These are phyloP conservation scores for Pseudogymnoascus sp. DNA, from an alignment of 2,329 filamentous ascomycete species.

Conservation along the genomic window DNA sequence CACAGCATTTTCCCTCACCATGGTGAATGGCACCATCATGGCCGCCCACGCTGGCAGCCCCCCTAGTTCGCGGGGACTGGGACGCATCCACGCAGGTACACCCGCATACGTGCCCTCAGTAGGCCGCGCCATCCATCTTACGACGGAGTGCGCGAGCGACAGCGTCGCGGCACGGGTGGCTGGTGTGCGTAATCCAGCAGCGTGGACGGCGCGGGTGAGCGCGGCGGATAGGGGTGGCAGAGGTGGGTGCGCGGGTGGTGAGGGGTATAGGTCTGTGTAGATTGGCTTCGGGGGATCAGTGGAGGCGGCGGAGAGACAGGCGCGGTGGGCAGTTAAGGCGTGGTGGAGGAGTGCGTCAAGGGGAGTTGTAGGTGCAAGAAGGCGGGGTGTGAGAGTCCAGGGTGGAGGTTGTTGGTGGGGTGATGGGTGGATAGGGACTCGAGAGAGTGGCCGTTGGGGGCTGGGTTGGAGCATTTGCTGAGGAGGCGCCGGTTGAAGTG, in stretches of 20 bases:
- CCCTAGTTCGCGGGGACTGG: neutral
- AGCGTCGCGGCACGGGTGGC: neutral
- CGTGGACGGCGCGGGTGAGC: neutral
- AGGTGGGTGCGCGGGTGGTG: neutral
- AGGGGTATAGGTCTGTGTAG: slow-evolving; percentile 1
- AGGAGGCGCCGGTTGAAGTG: neutral
- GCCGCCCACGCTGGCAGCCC: neutral
- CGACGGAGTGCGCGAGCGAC: neutral
- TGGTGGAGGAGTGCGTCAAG: neutral
- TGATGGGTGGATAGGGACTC: neutral
- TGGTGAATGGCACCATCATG: neutral
- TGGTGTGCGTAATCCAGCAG: neutral
- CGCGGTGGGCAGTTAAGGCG: neutral
- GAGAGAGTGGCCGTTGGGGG: neutral
- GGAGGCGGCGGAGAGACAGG: neutral
- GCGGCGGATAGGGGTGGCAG: neutral
- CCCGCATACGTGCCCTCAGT: neutral
- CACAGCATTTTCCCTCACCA: neutral
- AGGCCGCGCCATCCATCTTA: neutral
- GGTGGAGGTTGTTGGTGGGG: neutral
- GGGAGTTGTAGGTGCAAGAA: neutral
- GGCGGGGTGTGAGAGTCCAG: neutral
- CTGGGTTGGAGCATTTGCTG: neutral
- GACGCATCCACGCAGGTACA: neutral
- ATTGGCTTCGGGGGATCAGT: neutral